A percentile compares a stretch with the other conserved stretches of the same genome.
phyloP scores from a whole-genome alignment of 2,329 filamentous ascomycete species.

The Aspergillus thermomutatus region DNA sequence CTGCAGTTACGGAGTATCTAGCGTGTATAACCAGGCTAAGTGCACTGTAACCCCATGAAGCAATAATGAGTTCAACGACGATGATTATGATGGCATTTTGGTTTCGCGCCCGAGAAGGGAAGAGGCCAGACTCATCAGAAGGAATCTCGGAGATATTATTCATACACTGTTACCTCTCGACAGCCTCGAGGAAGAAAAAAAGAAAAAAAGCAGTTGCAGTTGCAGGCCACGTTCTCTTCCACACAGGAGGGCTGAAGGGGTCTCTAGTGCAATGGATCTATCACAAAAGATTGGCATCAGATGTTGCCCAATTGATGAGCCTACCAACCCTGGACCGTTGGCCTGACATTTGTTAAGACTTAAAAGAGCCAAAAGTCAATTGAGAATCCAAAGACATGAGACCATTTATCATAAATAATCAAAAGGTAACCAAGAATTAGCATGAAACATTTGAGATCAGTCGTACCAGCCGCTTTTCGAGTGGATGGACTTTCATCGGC shows the following conservation, averaged over 20 bases:
- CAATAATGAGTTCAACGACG: neutral
- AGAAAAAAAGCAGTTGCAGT: neutral
- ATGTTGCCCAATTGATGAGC: conserved; percentile 6
- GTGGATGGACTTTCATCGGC: neutral
- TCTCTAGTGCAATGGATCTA: conserved; percentile 8
- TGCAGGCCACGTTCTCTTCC: conserved; percentile 16
- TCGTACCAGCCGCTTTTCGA: neutral
- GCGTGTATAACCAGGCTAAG: neutral
- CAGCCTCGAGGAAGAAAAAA: neutral
- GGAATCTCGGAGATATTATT: conserved; percentile 8
- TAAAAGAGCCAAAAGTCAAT: neutral
- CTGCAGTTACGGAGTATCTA: neutral
- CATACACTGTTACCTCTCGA: neutral
- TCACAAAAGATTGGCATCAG: conserved; percentile 5
- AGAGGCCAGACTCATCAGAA: neutral
- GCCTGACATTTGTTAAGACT: conserved; percentile 7
- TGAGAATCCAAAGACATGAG: neutral
- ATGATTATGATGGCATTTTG: neutral
- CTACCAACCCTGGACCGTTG: conserved; percentile 6
- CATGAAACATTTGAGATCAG: neutral
- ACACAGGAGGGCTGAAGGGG: neutral
- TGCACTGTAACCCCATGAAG: no score
- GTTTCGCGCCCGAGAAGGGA: neutral
- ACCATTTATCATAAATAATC: neutral
- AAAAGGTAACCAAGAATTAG: neutral